phyloP scores from a whole-genome alignment of 805 yeast genomes.

The Ogataea angusta region DNA sequence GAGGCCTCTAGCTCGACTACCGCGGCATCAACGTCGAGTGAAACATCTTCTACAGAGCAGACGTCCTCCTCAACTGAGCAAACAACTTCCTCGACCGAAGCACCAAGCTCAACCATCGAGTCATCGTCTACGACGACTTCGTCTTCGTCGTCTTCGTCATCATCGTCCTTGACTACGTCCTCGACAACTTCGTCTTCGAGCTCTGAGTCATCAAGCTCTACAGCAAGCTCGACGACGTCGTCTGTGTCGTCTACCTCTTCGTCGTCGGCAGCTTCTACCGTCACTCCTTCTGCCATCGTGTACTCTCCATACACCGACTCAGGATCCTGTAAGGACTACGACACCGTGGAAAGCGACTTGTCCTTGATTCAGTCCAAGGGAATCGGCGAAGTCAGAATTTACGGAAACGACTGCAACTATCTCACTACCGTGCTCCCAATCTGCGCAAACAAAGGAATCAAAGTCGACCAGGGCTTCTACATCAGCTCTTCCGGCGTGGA shows the following conservation, averaged over 20 bases:
- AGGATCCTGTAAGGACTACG: slow-evolving; percentile 61
- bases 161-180: no score
- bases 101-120: slow-evolving; percentile 10
- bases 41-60: neutral
- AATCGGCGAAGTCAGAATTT: slow-evolving; percentile 65
- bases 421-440: slow-evolving; percentile 62
- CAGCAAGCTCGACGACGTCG: slow-evolving; percentile 1
- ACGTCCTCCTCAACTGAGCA: neutral
- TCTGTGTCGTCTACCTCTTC: slow-evolving; percentile 19
- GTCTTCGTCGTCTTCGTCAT: neutral
- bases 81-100: slow-evolving; percentile 1
- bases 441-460: slow-evolving; percentile 56
- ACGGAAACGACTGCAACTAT: slow-evolving; percentile 84
- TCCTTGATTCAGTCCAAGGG: slow-evolving; percentile 55
- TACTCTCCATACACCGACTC: slow-evolving; percentile 77
- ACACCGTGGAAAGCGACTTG: slow-evolving; percentile 57
- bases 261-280: slow-evolving; percentile 28
- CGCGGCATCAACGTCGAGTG: neutral
- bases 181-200: no score
- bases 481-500: slow-evolving; percentile 60
- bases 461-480: slow-evolving; percentile 87
- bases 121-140: neutral
- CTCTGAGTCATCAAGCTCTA: neutral
- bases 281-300: slow-evolving; percentile 56
- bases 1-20: neutral